Conservation (phyloP, 139 green algal genomes). For the Coccomyxa sp. region DNA sequence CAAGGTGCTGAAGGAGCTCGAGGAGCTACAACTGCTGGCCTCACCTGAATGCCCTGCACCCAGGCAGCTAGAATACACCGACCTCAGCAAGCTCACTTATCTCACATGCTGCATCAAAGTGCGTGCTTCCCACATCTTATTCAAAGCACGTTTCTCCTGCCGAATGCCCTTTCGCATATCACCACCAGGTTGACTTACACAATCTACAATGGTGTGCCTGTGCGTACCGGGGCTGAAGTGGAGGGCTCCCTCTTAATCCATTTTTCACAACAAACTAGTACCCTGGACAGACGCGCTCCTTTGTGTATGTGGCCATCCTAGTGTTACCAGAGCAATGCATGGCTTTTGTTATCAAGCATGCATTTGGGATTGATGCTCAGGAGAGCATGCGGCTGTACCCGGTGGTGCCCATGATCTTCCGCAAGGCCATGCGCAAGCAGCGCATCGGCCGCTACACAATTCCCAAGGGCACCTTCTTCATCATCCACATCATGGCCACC, state of each 20-base stretch:
- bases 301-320: no score
- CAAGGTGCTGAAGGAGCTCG: constrained; percentile 1
- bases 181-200: no score
- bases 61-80: neutral
- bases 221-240: no score
- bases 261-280: no score
- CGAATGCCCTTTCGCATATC: no score
- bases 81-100: constrained; percentile 1
- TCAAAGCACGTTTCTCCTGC: no score
- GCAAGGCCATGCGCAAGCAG: neutral
- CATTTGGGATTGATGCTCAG: neutral
- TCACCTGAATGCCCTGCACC: neutral
- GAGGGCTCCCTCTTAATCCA: no score
- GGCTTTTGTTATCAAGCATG: neutral
- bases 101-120: constrained; percentile 5
- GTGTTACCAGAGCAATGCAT: no score
- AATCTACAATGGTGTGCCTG: no score
- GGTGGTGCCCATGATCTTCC: neutral
- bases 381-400: neutral
- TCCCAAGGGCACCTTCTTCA: neutral
- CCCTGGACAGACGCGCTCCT: no score
- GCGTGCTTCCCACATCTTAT: no score
- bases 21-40: neutral
- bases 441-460: neutral
- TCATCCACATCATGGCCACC: neutral